Base-by-base conservation (phyloP, 2,329 filamentous ascomycete genomes). In the Phyllosticta citribraziliensis region DNA sequence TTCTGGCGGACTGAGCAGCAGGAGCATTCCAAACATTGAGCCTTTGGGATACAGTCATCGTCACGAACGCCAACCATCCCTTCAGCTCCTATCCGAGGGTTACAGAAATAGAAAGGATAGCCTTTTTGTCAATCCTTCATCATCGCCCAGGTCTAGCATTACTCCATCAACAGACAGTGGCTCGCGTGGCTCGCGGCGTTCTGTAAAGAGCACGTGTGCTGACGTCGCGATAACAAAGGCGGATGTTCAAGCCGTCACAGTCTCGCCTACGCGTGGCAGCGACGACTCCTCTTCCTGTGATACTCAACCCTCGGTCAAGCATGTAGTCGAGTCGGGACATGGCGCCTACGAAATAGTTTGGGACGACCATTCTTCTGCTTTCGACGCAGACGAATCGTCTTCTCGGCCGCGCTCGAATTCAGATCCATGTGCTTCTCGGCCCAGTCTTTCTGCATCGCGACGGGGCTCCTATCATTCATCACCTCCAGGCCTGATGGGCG, bases 191-290 rank as follows among this genome's bases (percentile, higher is more conserved):
- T 47, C 40, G 17, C 52, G 52, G 20, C 52, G 52, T 33, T 62
- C 60, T 4, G 14, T 55, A 4, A 73, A 69, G 58, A 66, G 70
- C 52, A 64, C 35, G 22, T 62, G 60, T 22, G 72, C 70, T 20
- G 65, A 67, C 33, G 64, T 70, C 22, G 70, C 70, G 5, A 60
- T 69, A 6, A 74, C 72, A 5, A 64, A 67, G 4, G 70, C 72
- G 1, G 71, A 72, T 62, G 70, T 74, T 2, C 72, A 74, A 59
- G 67, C 73, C 20, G 65, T 73, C 33, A 66, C 70, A 3, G 66
- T 69, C 35, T 60, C 69, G 17, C 69, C 69, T 5, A 12, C 25
- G 64, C 65, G 1, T 64, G 61, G 55, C 2, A 60, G 57, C 1
- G 59, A 61, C 5, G 11, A 35, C 2, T 25, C 50, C 20, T n/a